Percentiles rank a stretch among this genome's conserved stretches.
Conservation (phyloP, 2,329 filamentous ascomycete species). For the Ilyonectria robusta region DNA sequence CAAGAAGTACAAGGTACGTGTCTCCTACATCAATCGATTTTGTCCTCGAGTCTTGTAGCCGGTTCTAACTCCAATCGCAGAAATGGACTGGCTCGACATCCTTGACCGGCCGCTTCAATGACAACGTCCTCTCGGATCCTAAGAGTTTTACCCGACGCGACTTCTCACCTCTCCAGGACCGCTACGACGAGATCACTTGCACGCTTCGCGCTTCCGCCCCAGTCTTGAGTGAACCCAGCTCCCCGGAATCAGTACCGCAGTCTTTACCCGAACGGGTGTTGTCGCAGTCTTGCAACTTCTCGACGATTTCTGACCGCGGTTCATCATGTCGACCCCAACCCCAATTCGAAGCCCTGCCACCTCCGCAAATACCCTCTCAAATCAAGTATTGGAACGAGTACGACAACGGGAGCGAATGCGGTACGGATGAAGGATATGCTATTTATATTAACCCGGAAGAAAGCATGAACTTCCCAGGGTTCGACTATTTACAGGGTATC, state of each 20-base stretch:
- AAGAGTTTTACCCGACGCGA: slow-evolving; percentile 81
- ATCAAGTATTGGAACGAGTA: slow-evolving; percentile 88
- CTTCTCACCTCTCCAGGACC: slow-evolving; percentile 66
- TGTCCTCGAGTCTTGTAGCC: background rate
- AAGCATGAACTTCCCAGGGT: slow-evolving; percentile 71
- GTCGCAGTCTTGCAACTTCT: slow-evolving; percentile 27
- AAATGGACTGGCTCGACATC: slow-evolving; percentile 86
- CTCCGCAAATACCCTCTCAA: slow-evolving; percentile 47
- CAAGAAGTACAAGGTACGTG: slow-evolving; percentile 79
- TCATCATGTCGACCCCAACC: slow-evolving; percentile 48
- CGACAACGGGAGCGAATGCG: slow-evolving; percentile 81
- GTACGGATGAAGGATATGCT: slow-evolving; percentile 72
- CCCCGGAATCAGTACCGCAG: slow-evolving; percentile 50
- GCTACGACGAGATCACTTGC: slow-evolving; percentile 65
- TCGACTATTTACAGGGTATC: slow-evolving; percentile 71
- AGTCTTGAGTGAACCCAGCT: slow-evolving; percentile 56
- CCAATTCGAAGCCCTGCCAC: slow-evolving; percentile 51
- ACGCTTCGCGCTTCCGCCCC: slow-evolving; percentile 64
- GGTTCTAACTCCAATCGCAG: slow-evolving; percentile 51
- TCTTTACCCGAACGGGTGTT: slow-evolving; percentile 30
- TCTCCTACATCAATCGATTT: slow-evolving; percentile 3
- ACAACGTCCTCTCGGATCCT: slow-evolving; percentile 74
- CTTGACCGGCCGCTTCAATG: slow-evolving; percentile 75
- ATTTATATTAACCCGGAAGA: slow-evolving; percentile 83
- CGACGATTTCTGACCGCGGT: slow-evolving; percentile 31